Percentiles rank a stretch among this genome's conserved stretches.
These are phyloP conservation scores for Marasmius oreades DNA, from an alignment of 1,284 basidiomycete genomes.

Conservation along the genomic window DNA sequence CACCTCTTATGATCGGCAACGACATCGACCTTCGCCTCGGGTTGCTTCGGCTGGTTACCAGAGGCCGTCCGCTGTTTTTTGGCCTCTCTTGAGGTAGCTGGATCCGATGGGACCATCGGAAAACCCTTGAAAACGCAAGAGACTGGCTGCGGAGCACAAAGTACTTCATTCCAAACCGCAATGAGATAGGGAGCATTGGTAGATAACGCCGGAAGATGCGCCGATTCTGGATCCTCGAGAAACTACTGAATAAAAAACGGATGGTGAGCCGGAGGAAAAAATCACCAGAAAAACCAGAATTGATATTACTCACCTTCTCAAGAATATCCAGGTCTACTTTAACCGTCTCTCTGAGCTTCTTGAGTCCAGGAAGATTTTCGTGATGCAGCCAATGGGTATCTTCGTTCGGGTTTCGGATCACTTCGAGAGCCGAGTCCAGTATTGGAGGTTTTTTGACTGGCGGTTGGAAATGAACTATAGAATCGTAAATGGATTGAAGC, in stretches of 20 bases:
- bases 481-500: conserved; percentile 38
- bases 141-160: conserved; percentile 55
- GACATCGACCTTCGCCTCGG: conserved; percentile 72
- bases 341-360: conserved; percentile 45
- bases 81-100: conserved; percentile 8
- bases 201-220: conserved; percentile 46
- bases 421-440: conserved; percentile 50
- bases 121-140: conserved; percentile 59
- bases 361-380: conserved; percentile 45
- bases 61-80: conserved; percentile 7
- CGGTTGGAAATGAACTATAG: conserved; percentile 44
- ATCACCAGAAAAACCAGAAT: conserved; percentile 9
- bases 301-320: conserved; percentile 43
- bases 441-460: conserved; percentile 44
- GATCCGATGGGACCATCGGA: conserved; percentile 16
- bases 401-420: conserved; percentile 15
- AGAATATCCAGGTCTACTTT: conserved; percentile 47
- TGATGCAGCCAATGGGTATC: conserved; percentile 40
- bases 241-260: conserved; percentile 49
- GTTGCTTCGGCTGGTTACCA: conserved; percentile 24
- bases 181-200: conserved; percentile 75
- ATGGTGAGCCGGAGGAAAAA: background rate
- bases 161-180: conserved; percentile 74
- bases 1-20: conserved; percentile 67
- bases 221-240: conserved; percentile 42